Evolutionary conservation across 768 basidiomycete species (phyloP).

Genomic region (Mycena polygramma): DNA sequence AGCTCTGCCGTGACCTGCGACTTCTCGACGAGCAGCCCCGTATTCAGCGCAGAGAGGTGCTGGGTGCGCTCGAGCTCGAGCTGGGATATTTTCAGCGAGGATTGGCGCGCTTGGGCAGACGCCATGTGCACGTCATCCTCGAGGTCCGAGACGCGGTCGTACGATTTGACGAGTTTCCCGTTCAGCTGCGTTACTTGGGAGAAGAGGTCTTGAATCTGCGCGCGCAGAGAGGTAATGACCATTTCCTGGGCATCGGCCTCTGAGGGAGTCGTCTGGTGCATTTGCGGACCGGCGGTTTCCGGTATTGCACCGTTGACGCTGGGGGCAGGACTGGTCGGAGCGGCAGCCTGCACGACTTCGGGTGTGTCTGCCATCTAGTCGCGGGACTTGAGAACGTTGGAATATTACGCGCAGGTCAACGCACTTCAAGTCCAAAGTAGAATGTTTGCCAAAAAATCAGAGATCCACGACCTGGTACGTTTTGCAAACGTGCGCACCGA

Average conservation of each 20-base stretch:
- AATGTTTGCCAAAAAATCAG: slow-evolving; percentile 6
- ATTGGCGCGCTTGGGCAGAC: slow-evolving; percentile 67
- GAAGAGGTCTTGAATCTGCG: slow-evolving; percentile 88
- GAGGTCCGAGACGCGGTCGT: slow-evolving; percentile 92
- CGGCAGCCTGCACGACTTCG: slow-evolving; percentile 15
- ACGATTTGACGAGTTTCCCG: slow-evolving; percentile 90
- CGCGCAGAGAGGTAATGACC: slow-evolving; percentile 84
- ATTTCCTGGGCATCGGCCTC: slow-evolving; percentile 82
- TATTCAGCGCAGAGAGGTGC: slow-evolving; percentile 91
- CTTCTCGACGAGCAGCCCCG: slow-evolving; percentile 92
- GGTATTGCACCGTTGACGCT: slow-evolving; percentile 26
- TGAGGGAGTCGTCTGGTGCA: slow-evolving; percentile 28
- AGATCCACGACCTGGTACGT: not conserved
- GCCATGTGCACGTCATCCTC: slow-evolving; percentile 89
- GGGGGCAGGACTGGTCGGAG: slow-evolving; percentile 15
- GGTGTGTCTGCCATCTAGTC: slow-evolving; percentile 26
- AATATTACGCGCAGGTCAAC: not conserved
- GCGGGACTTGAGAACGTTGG: not conserved
- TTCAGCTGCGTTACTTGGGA: slow-evolving; percentile 94
- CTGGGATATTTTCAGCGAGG: slow-evolving; percentile 77
- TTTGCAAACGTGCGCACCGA: slow-evolving; percentile 23
- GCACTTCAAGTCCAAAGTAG: slow-evolving; percentile 12
- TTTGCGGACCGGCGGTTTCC: slow-evolving; percentile 9
- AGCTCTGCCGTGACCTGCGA: slow-evolving; percentile 92
- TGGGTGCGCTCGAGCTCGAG: slow-evolving; percentile 89